Conservation (phyloP, 495 filamentous ascomycete species). For the Tetracladium marchalianum region DNA sequence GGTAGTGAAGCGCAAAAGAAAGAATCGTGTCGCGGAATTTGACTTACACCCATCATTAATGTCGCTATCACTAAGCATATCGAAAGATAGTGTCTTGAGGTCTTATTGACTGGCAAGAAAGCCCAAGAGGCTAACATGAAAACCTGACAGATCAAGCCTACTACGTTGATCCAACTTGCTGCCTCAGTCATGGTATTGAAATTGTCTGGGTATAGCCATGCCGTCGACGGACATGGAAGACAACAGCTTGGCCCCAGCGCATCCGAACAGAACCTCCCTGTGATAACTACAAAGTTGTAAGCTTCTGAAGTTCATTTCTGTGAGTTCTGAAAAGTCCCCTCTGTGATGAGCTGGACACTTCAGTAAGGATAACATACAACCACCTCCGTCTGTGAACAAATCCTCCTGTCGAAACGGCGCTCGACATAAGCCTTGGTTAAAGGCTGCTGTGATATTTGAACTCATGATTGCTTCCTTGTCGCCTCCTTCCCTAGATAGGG, state of each 20-base stretch:
- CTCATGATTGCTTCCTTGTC: conserved; percentile 1
- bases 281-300: conserved; percentile 42
- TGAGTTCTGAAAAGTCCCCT: not conserved
- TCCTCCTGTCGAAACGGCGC: conserved; percentile 52
- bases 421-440: conserved; percentile 42
- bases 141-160: conserved; percentile 55
- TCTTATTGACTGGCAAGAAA: conserved; percentile 79
- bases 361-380: conserved; percentile 44
- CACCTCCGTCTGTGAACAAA: conserved; percentile 47
- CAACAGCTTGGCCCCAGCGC: conserved; percentile 63
- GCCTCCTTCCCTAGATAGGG: no score
- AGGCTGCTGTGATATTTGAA: conserved; percentile 10
- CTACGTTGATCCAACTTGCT: conserved; percentile 73
- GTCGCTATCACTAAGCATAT: conserved; percentile 71
- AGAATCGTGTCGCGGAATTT: not conserved
- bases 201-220: conserved; percentile 74
- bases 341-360: not conserved
- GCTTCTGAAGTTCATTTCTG: conserved; percentile 6
- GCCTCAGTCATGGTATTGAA: conserved; percentile 53
- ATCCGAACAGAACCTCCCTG: conserved; percentile 33
- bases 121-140: conserved; percentile 78
- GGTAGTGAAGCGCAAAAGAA: not conserved
- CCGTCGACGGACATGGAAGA: conserved; percentile 77
- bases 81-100: conserved; percentile 85
- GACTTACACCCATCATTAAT: conserved; percentile 66